Conservation (phyloP, 768 basidiomycete species). For the Ramaria sp. region DNA sequence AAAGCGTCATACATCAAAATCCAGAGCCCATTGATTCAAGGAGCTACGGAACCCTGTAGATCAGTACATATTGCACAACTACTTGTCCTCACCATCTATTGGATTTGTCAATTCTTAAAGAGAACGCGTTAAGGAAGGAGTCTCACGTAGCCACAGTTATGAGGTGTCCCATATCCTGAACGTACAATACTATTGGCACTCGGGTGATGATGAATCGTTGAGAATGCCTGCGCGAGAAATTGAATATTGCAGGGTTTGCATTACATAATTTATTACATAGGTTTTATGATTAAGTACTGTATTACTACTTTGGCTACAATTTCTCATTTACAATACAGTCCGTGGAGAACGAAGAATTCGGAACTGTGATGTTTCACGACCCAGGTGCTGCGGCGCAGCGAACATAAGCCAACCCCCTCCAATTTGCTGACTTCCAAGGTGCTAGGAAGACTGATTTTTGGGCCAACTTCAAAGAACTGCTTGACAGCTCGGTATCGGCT, state of each 20-base stretch:
- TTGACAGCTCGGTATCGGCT: constrained; percentile 14
- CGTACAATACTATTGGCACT: too few relatives aligned
- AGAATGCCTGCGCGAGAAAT: too few relatives aligned
- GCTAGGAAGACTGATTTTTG: constrained; percentile 57
- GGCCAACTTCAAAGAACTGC: constrained; percentile 31
- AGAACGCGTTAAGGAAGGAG: background rate
- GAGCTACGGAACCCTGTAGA: constrained; percentile 42
- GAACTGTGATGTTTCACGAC: too few relatives aligned
- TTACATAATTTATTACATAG: too few relatives aligned
- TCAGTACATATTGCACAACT: background rate
- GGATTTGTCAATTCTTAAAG: constrained; percentile 1
- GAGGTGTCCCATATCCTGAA: constrained; percentile 58
- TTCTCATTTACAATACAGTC: too few relatives aligned
- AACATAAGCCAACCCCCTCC: constrained; percentile 53
- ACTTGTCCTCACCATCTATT: constrained; percentile 11
- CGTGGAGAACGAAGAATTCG: too few relatives aligned
- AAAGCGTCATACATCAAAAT: constrained; percentile 62
- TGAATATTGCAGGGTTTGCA: too few relatives aligned
- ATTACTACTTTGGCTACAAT: too few relatives aligned
- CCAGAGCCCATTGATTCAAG: constrained; percentile 94
- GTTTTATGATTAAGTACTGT: too few relatives aligned
- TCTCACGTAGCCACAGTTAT: constrained; percentile 78
- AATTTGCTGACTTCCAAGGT: constrained; percentile 41
- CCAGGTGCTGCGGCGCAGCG: constrained; percentile 11
- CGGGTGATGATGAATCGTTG: too few relatives aligned